Evolutionary conservation across 805 yeast genomes (phyloP), one percentile per base, ranked within the genome.

Genomic region (Pichia sporocuriosa): DNA sequence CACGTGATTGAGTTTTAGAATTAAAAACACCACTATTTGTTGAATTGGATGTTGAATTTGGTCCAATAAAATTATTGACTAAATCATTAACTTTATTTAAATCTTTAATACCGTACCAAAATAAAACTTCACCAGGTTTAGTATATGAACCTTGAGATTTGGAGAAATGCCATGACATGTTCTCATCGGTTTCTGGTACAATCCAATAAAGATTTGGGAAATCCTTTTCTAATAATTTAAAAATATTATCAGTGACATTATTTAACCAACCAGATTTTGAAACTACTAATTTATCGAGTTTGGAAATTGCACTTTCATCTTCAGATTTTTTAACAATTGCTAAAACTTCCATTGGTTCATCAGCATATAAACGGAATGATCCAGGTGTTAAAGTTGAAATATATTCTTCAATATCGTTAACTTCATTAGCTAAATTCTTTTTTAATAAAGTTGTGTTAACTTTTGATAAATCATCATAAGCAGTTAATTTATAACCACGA

Each of bases 221-320:
- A 58, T 89, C 95, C 53, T 79, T 81, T 54, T 72, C 78, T 54
- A 93, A 73, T 13, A 94, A 79, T 40, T 72, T 75, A 76, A 95
- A 93, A 39, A 93, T 83, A 64, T 89, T 90, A 59, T 93, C 99
- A 44, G 96, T 84, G 42, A 93, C 96, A 51, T 90, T 90, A 68
- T 93, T 93, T 60, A 90, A 81, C 99, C 99, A 93, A 35, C 97
- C 97, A 41, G 83, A 75, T 61, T 84, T 81, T 19, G 94, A 76
- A 20, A 94, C 86, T 51, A 88, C 70, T 60, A 93, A 87, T 66
- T 85, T 87, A 61, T 86, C 95, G 48, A 93, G 67, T 37, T 72
- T 74, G 10, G 96, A 83, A 40, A 84, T 69, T 12, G 62, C 63
- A 12, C 64, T 64, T n/a, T 65, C 65, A 12, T 43, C 36, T 20